Percentiles rank a stretch among this genome's conserved stretches.
phyloP scores from a whole-genome alignment of 345 rosid species.

The Cardamine chenopodiifolia region DNA sequence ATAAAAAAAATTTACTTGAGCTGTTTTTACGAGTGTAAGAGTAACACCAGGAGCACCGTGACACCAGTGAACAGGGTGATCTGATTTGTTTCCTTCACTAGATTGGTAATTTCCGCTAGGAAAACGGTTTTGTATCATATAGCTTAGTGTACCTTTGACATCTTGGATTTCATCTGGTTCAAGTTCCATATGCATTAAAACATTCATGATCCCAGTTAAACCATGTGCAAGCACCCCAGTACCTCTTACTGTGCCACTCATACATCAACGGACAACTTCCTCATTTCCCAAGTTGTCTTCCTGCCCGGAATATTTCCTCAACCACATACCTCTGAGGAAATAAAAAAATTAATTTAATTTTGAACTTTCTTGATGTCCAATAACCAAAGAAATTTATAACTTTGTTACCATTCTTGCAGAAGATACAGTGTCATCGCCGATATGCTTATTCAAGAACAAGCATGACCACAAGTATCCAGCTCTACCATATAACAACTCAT shows the following conservation, averaged over 20 bases:
- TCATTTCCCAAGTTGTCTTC: constrained; percentile 47
- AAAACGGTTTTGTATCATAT: constrained; percentile 57
- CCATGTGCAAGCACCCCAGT: constrained; percentile 84
- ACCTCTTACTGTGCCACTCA: constrained; percentile 71
- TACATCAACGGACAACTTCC: constrained; percentile 61
- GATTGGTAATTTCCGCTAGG: constrained; percentile 64
- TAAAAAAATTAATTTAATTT: too few species aligned
- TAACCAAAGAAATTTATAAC: neutral
- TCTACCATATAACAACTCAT: constrained; percentile 71
- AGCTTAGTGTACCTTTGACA: constrained; percentile 56
- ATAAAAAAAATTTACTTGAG: constrained; percentile 49
- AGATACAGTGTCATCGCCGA: constrained; percentile 50
- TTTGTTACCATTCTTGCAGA: constrained; percentile 46
- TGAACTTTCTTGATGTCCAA: neutral
- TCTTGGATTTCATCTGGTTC: constrained; percentile 61
- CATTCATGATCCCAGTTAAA: constrained; percentile 69
- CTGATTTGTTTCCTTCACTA: constrained; percentile 52
- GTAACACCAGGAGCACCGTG: constrained; percentile 78
- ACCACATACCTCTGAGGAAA: constrained; percentile 51
- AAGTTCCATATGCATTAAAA: constrained; percentile 61
- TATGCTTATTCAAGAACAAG: constrained; percentile 57
- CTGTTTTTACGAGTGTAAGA: constrained; percentile 66
- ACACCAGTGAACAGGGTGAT: constrained; percentile 75
- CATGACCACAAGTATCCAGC: constrained; percentile 73
- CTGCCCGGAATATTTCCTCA: constrained; percentile 55